Percentiles rank a stretch among this genome's conserved stretches.
phyloP scores from a whole-genome alignment of 495 filamentous ascomycete species.

The Xylaria longipes region DNA sequence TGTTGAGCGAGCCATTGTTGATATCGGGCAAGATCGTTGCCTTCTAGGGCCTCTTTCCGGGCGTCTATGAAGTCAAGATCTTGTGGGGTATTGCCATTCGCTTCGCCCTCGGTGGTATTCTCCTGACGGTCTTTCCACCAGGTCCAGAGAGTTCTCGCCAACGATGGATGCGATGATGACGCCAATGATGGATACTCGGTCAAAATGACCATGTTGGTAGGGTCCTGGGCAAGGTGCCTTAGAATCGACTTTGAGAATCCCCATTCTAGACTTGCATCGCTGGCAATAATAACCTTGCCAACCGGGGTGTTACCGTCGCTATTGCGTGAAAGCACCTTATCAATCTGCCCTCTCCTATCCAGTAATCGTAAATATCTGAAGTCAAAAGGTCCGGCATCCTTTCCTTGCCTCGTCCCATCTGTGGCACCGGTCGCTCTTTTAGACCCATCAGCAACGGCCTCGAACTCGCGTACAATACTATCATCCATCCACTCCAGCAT shows the following conservation, averaged over 20 bases:
- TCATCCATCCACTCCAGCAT: constrained; percentile 99
- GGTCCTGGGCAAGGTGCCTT: constrained; percentile 72
- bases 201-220: constrained; percentile 81
- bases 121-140: constrained; percentile 74
- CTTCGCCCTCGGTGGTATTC: constrained; percentile 57
- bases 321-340: constrained; percentile 59
- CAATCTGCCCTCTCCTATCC: constrained; percentile 75
- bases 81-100: constrained; percentile 65
- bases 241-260: constrained; percentile 91
- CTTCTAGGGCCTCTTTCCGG: constrained; percentile 68
- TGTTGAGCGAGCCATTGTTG: constrained; percentile 88
- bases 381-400: constrained; percentile 78
- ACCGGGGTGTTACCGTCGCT: constrained; percentile 45
- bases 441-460: constrained; percentile 67
- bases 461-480: constrained; percentile 86
- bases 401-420: constrained; percentile 43
- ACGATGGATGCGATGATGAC: constrained; percentile 43
- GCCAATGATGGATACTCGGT: constrained; percentile 67
- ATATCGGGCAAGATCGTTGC: constrained; percentile 77
- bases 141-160: constrained; percentile 70
- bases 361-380: constrained; percentile 85
- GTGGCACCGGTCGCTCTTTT: constrained; percentile 54
- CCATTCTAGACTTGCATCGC: constrained; percentile 90
- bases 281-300: constrained; percentile 86
- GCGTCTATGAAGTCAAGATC: constrained; percentile 65